Conservation (phyloP, 129 eudicot genomes). For the Heracleum sosnowskyi region DNA sequence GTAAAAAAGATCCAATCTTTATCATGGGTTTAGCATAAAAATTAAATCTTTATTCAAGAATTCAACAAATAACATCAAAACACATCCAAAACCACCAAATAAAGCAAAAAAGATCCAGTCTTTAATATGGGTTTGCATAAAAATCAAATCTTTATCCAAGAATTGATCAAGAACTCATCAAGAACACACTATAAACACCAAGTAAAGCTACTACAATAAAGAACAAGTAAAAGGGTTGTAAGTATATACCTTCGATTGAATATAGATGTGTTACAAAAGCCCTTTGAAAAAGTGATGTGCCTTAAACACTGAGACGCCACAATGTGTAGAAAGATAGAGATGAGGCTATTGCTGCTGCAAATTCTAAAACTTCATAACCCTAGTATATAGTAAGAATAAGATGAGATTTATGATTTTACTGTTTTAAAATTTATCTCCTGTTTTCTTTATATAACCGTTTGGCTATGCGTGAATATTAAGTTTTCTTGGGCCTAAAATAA, state of each 20-base stretch:
- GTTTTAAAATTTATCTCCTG: not conserved
- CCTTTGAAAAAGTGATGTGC: not conserved
- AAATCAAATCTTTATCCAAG: not conserved
- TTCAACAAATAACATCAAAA: not conserved
- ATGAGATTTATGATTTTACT: not conserved
- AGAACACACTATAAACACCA: not conserved
- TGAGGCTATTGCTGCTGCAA: not conserved
- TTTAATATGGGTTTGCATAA: not conserved
- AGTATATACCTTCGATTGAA: conserved; percentile 1
- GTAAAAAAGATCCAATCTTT: not conserved
- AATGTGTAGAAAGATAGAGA: not conserved
- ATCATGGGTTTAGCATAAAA: not conserved
- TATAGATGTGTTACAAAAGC: not conserved
- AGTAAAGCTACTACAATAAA: not conserved
- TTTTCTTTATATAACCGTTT: not conserved
- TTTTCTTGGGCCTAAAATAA: not conserved
- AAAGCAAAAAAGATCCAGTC: not conserved
- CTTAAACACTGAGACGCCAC: conserved; percentile 1
- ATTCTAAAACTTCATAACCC: not conserved
- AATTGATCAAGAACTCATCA: not conserved
- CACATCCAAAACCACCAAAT: not conserved
- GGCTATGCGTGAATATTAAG: not conserved
- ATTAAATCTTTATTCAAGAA: not conserved
- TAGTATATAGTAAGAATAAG: not conserved
- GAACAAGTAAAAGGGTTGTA: not conserved